These are phyloP conservation scores for Apophysomyces sp. DNA, from an alignment of 371 early-diverging fungal genomes.

Conservation along the genomic window DNA sequence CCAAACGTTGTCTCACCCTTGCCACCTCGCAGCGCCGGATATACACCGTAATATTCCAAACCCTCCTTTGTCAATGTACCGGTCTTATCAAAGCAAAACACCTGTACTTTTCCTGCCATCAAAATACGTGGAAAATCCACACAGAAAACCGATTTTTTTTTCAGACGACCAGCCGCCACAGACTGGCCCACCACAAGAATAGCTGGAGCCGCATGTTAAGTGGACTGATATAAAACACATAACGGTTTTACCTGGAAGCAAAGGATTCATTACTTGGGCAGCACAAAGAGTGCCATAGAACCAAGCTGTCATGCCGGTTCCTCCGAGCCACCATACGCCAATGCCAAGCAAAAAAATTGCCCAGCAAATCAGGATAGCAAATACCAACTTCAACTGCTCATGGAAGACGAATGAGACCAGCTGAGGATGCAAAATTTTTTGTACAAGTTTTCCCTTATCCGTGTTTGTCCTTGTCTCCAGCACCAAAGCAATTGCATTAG, in stretches of 20 bases:
- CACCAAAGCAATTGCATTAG: constrained; percentile 54
- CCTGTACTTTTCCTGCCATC: constrained; percentile 84
- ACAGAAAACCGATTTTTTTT: constrained; percentile 61
- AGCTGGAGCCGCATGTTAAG: constrained; percentile 31
- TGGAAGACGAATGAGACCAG: constrained; percentile 71
- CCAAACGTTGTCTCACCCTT: not conserved
- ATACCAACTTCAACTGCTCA: constrained; percentile 71
- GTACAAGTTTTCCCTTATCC: constrained; percentile 78
- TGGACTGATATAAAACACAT: not conserved
- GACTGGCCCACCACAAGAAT: constrained; percentile 84
- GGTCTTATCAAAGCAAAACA: constrained; percentile 79
- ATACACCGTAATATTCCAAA: constrained; percentile 50
- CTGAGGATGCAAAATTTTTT: constrained; percentile 75
- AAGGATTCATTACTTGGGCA: constrained; percentile 66
- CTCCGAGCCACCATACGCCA: constrained; percentile 57
- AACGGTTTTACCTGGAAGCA: constrained; percentile 40
- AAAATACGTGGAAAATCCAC: constrained; percentile 81
- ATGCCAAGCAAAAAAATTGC: constrained; percentile 58
- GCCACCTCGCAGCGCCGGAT: constrained; percentile 2
- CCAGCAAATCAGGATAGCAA: constrained; percentile 58
- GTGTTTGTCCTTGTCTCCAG: constrained; percentile 76
- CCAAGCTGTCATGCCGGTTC: constrained; percentile 51
- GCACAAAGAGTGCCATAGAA: constrained; percentile 68
- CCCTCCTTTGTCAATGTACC: constrained; percentile 65
- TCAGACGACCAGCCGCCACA: constrained; percentile 68